Conservation (phyloP, 1,139 yeast genomes). For the Maudiozyma humilis region DNA sequence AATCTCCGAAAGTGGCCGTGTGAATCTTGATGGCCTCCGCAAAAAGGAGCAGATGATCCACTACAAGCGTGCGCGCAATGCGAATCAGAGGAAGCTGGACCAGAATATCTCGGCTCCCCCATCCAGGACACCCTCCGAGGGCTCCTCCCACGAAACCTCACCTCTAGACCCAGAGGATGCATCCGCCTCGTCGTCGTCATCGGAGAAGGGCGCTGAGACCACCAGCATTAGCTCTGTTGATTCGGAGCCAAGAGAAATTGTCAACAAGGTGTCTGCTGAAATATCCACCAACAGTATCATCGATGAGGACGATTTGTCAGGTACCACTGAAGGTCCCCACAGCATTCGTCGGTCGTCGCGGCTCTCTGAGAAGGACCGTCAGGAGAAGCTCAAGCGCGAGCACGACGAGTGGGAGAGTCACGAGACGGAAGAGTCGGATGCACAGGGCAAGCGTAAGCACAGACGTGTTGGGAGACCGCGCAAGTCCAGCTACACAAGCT, state of each 20-base stretch:
- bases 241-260: background rate
- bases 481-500: background rate
- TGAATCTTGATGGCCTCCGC: constrained; percentile 25
- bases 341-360: constrained; percentile 25
- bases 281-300: constrained; percentile 8
- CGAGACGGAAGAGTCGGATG: background rate
- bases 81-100: constrained; percentile 2
- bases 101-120: constrained; percentile 3
- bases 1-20: constrained; percentile 29
- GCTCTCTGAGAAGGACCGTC: constrained; percentile 14
- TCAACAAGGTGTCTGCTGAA: constrained; percentile 8
- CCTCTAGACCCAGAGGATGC: background rate
- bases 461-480: constrained; percentile 1
- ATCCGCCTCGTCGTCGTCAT: background rate
- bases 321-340: background rate
- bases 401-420: constrained; percentile 9
- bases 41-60: constrained; percentile 23
- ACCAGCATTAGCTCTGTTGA: background rate
- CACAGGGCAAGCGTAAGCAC: background rate
- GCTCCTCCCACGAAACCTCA: background rate
- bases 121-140: background rate
- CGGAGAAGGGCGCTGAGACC: background rate
- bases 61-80: constrained; percentile 19
- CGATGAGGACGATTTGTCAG: background rate
- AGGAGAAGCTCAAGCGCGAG: constrained; percentile 8